Percentiles rank a stretch among this genome's conserved stretches.
These are phyloP conservation scores for Calophaca sinica DNA, from an alignment of 306 rosid genomes.

Conservation along the genomic window DNA sequence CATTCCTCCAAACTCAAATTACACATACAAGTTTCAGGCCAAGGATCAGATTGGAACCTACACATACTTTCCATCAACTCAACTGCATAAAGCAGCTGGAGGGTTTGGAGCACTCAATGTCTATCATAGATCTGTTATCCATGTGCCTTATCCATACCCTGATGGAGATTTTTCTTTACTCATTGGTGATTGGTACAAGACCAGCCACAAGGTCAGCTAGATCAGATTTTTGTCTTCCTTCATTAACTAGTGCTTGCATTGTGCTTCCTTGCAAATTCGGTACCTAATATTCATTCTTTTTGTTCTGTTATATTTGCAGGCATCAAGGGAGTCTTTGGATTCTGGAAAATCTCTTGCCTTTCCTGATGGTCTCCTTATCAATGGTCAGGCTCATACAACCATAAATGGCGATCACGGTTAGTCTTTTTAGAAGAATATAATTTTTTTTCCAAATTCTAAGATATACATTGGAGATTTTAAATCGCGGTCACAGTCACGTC, in stretches of 20 bases:
- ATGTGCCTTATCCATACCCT: conserved; percentile 79
- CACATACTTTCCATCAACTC: conserved; percentile 90
- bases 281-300: conserved; percentile 1
- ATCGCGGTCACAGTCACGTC: no score
- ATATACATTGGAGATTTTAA: background rate
- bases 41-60: conserved; percentile 94
- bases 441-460: background rate
- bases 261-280: conserved; percentile 9
- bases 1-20: conserved; percentile 84
- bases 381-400: conserved; percentile 69
- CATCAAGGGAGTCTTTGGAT: conserved; percentile 66
- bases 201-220: conserved; percentile 69
- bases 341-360: conserved; percentile 84
- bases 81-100: conserved; percentile 88
- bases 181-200: conserved; percentile 90
- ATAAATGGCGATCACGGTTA: conserved; percentile 85
- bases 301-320: conserved; percentile 53
- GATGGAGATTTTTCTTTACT: conserved; percentile 90
- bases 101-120: conserved; percentile 89
- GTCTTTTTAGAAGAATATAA: background rate
- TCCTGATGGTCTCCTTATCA: conserved; percentile 87
- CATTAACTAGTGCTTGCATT: conserved; percentile 1
- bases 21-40: conserved; percentile 85
- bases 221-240: background rate
- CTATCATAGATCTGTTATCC: conserved; percentile 74